Base-by-base conservation (phyloP, 768 basidiomycete genomes). In the Tulasnella sp. region DNA sequence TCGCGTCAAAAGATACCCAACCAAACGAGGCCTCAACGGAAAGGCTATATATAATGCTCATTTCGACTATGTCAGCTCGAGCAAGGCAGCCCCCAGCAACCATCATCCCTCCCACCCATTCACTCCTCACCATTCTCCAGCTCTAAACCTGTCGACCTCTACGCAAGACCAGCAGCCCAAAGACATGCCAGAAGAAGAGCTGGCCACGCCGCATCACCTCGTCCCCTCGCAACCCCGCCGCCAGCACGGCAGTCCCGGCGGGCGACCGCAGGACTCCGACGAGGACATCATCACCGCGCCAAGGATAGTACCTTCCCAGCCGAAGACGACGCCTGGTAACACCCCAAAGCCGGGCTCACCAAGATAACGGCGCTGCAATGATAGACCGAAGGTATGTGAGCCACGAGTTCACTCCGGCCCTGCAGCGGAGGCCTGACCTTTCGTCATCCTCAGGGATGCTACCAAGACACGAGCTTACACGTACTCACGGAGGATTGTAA, bases 181-280 rank as follows among this genome's bases (percentile, higher is more conserved):
- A 20, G 28, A n/a, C 37, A 48, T 44, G 44, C 37, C 42, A 78
- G 37, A 78, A 16, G 50, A 78, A 48, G 50, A 78, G 40, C 77
- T 78, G 20, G 58, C 58, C 44, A 78, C 31, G 40, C 77, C 77
- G 28, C 77, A 78, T 28, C 58, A 69, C 69, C 8, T 80, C 72
- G 79, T 80, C 37, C 79, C 79, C 74, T 80, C 79, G 6, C 79
- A 80, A 28, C 79, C 79, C 28, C 79, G 79, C 76, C 76, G 54
- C 24, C 74, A 48, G 78, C 74, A 48, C 24, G 42, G 69, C 48
- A 42, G 72, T 34, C 46, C 44, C 44, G 72, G 72, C 79, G 44
- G 58, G 12, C 69, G 74, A 75, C 69, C 69, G 46, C 44, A 74
- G 24, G 64, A 72, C 37, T 73, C 64, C 5, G 72, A 75, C 42